Evolutionary conservation across 2,329 filamentous ascomycete species (phyloP).

Genomic region (Alternaria burnsii): DNA sequence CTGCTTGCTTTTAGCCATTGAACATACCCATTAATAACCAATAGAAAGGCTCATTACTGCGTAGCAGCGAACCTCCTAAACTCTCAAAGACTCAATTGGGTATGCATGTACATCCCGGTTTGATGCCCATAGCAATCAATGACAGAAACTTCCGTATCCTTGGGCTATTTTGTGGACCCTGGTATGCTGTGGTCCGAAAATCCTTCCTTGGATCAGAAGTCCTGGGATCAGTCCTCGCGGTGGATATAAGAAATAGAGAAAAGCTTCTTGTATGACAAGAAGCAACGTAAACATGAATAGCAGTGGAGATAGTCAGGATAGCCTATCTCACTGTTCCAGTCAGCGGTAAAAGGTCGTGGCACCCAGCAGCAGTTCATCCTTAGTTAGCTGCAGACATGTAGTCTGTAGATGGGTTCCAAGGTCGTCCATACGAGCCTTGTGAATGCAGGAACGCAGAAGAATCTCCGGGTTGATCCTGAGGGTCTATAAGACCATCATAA

Average conservation of each 20-base stretch:
- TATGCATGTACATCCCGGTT: not conserved
- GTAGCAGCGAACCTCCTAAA: not conserved
- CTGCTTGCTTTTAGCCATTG: not conserved
- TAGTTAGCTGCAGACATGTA: not conserved
- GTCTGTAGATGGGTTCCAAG: not conserved
- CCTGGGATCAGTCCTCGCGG: not conserved
- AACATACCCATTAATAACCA: not conserved
- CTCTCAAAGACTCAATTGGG: not conserved
- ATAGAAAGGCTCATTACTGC: not conserved
- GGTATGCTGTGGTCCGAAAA: not conserved
- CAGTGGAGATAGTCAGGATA: not conserved
- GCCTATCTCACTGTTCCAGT: not conserved
- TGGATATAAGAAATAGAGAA: not conserved
- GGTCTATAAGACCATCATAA: not conserved
- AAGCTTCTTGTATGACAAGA: conserved; percentile 3
- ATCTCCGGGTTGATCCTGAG: not conserved
- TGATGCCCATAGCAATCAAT: not conserved
- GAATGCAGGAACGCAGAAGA: not conserved
- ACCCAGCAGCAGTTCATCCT: not conserved
- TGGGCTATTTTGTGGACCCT: not conserved
- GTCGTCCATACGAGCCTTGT: not conserved
- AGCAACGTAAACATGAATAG: not conserved
- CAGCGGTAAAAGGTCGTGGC: not conserved
- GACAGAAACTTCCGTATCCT: not conserved
- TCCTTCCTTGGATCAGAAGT: not conserved